These are phyloP conservation scores for Puccinia coronata DNA, from an alignment of 1,284 basidiomycete species.

Conservation along the genomic window DNA sequence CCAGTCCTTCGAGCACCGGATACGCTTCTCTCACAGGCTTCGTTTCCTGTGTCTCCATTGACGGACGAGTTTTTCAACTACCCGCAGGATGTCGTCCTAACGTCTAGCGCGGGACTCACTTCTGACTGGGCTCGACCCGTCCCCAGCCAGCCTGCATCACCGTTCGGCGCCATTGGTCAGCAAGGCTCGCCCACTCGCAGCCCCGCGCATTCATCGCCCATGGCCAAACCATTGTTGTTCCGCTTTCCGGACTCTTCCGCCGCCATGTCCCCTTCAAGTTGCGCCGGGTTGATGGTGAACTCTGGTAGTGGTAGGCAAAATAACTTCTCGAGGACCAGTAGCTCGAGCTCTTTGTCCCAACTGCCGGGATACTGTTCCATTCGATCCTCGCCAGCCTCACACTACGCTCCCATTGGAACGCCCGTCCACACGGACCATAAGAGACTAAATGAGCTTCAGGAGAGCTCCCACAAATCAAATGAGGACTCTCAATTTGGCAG, in stretches of 20 bases:
- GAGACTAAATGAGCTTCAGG: constrained; percentile 16
- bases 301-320: neutral
- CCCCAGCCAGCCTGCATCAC: constrained; percentile 11
- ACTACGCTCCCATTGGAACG: constrained; percentile 6
- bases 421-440: neutral
- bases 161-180: constrained; percentile 26
- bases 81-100: neutral
- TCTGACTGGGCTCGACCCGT: neutral
- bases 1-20: constrained; percentile 19
- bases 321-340: constrained; percentile 7
- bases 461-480: neutral
- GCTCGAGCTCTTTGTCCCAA: constrained; percentile 16
- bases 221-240: neutral
- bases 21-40: neutral
- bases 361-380: neutral
- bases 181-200: constrained; percentile 17
- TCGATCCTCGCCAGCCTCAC: constrained; percentile 4
- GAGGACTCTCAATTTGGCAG: neutral
- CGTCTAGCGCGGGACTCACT: neutral
- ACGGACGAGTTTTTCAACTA: constrained; percentile 12
- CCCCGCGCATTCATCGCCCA: neutral
- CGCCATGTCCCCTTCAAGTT: neutral
- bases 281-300: neutral
- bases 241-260: neutral
- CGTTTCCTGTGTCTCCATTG: constrained; percentile 14